A percentile compares a stretch with the other conserved stretches of the same genome.
phyloP scores from a whole-genome alignment of 2,329 filamentous ascomycete species.

The Pseudocercospora vitis region DNA sequence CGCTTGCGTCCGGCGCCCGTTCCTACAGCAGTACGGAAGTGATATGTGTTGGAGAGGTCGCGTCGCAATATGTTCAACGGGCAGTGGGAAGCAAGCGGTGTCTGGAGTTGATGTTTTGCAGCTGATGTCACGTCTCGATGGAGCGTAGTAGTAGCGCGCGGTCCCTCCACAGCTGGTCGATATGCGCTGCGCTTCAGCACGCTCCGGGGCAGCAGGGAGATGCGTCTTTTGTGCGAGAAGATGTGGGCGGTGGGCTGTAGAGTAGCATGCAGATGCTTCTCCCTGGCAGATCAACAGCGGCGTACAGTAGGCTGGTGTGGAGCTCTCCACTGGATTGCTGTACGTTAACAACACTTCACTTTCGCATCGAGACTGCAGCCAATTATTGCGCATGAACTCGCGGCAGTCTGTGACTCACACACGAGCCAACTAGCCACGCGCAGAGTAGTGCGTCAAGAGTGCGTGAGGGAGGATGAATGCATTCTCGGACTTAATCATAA shows the following conservation, averaged over 20 bases:
- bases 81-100: not conserved
- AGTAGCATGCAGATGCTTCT: not conserved
- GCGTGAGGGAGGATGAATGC: no score
- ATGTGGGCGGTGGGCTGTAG: not conserved
- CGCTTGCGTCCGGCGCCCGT: not conserved
- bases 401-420: not conserved
- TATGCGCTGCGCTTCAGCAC: no score
- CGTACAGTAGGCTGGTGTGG: no score
- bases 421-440: conserved; percentile 4
- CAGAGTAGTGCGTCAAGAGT: not conserved
- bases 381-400: not conserved
- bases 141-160: no score
- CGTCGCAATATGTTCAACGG: not conserved
- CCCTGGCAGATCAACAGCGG: not conserved
- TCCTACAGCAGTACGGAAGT: not conserved
- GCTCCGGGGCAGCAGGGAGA: not conserved
- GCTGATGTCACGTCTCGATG: not conserved
- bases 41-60: not conserved
- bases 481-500: no score
- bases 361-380: not conserved
- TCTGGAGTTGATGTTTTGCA: not conserved
- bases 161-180: no score
- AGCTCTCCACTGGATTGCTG: no score
- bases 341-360: not conserved
- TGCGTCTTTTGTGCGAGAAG: not conserved